A percentile compares a stretch with the other conserved stretches of the same genome.
Conservation (phyloP, 768 basidiomycete genomes). For the Goffeauzyma gilvescens region DNA sequence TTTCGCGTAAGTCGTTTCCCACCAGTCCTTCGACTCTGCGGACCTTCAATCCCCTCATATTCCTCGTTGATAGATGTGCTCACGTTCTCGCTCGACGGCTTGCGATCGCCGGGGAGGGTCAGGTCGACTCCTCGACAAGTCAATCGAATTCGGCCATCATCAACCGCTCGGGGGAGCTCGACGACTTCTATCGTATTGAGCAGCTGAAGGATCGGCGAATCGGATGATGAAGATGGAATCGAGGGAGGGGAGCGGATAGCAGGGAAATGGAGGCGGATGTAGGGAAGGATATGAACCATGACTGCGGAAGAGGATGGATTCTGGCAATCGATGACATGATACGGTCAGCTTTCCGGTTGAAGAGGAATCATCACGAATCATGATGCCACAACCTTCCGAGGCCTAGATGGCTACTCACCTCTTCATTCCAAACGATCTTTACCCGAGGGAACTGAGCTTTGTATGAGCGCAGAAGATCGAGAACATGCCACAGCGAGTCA, state of each 20-base stretch:
- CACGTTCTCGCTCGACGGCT: constrained; percentile 13
- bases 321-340: constrained; percentile 5
- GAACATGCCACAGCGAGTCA: constrained; percentile 25
- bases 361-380: neutral
- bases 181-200: too few species aligned
- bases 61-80: constrained; percentile 10
- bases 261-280: constrained; percentile 22
- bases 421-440: constrained; percentile 24
- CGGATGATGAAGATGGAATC: too few species aligned
- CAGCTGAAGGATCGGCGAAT: constrained; percentile 13
- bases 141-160: neutral
- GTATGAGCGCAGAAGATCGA: constrained; percentile 20
- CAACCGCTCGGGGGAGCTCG: too few species aligned
- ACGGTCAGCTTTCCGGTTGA: neutral
- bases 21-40: neutral
- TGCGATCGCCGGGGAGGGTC: neutral
- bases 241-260: too few species aligned
- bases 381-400: neutral
- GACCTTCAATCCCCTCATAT: neutral
- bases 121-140: neutral
- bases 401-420: constrained; percentile 12
- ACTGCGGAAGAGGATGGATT: constrained; percentile 15
- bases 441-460: constrained; percentile 21
- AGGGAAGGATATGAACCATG: constrained; percentile 15
- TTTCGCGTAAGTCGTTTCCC: constrained; percentile 13